Conservation (phyloP, 202 grass and related monocot species). For the Saccharum hybrid region DNA sequence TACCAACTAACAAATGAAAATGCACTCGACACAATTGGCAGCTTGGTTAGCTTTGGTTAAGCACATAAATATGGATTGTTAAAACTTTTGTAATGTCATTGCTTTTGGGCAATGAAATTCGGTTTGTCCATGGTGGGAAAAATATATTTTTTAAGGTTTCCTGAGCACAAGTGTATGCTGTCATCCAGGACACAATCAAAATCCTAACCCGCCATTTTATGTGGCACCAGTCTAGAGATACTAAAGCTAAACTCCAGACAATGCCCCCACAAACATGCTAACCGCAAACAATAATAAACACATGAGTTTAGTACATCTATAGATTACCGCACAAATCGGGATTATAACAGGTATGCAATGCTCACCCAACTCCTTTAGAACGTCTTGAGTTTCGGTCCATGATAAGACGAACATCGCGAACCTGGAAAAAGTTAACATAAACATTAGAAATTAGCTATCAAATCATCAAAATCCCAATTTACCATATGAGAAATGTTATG, state of each 20-base stretch:
- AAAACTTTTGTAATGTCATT: neutral
- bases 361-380: constrained; percentile 99
- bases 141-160: neutral
- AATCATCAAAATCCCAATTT: neutral
- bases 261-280: neutral
- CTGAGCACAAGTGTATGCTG: neutral
- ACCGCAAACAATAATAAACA: neutral
- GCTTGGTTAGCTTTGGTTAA: neutral
- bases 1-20: constrained; percentile 25
- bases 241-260: neutral
- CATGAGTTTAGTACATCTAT: neutral
- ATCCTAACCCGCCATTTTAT: neutral
- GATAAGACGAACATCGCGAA: constrained; percentile 97
- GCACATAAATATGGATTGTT: neutral
- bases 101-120: neutral
- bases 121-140: neutral
- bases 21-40: neutral
- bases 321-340: neutral
- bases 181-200: constrained; percentile 17
- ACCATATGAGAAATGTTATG: neutral
- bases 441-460: neutral
- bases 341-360: constrained; percentile 13
- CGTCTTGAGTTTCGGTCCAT: constrained; percentile 96
- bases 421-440: constrained; percentile 51
- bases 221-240: constrained; percentile 16